Conservation (phyloP, 257 asterid genomes). For the Fraxinus anomala region DNA sequence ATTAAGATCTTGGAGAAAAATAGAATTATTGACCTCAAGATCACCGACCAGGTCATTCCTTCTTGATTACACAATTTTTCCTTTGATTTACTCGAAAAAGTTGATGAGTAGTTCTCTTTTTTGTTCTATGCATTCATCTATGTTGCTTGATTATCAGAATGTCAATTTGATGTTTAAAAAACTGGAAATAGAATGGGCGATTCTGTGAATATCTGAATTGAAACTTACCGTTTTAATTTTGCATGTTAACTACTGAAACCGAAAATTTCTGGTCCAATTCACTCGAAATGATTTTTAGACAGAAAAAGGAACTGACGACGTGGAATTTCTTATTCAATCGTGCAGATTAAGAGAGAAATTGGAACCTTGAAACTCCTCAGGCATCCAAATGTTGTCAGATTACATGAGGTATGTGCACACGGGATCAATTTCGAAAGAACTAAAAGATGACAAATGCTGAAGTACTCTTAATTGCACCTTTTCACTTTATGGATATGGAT, state of each 20-base stretch:
- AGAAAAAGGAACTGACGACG: not conserved
- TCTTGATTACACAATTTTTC: not conserved
- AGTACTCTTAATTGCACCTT: not conserved
- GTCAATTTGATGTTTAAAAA: not conserved
- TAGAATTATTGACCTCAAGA: constrained; percentile 59
- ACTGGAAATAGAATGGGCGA: not conserved
- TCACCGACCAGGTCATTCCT: constrained; percentile 70
- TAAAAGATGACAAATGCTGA: not conserved
- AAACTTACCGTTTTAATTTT: not conserved
- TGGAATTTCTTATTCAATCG: not conserved
- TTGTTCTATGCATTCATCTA: not conserved
- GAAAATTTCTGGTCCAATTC: not conserved
- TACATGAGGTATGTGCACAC: constrained; percentile 63
- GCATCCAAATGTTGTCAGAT: constrained; percentile 91
- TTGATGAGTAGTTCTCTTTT: not conserved
- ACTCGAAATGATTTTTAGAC: not conserved
- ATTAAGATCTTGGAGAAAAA: constrained; percentile 81
- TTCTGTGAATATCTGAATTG: not conserved
- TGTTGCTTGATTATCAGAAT: not conserved
- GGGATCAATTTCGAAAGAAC: not conserved
- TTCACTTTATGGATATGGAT: not conserved
- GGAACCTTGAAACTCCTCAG: constrained; percentile 90
- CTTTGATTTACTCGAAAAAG: not conserved
- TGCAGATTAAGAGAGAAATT: constrained; percentile 95
- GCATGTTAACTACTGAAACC: not conserved